Base-by-base conservation (phyloP, 2,329 filamentous ascomycete genomes). In the Fusarium udum region DNA sequence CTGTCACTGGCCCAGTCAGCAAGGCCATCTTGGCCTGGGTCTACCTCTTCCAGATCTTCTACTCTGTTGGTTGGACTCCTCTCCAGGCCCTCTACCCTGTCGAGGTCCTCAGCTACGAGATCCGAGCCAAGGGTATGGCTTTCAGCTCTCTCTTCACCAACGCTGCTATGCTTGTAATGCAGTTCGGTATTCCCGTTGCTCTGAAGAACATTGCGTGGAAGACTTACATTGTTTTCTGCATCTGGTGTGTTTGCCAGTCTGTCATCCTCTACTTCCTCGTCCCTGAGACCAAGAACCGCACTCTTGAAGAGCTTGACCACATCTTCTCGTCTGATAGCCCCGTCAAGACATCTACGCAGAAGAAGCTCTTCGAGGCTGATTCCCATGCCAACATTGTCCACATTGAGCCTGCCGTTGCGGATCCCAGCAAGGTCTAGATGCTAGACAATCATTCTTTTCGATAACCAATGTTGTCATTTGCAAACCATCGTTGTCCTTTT, bases 71-170 rank as follows among this genome's bases (percentile, higher is more conserved):
- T 1, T 77, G 77, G 74, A 82, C 80, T 26, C 80, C 81, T 0
- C 74, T 82, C 13, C 80, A 81, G 62, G 80, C 79, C 4, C 78
- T 89, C 20, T 89, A 88, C 75, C 85, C 86, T 1, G 86, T 88
- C 55, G 87, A 89, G 74, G 85, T 86, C 20, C 81, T 89, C 16
- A 85, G 82, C 22, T 88, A 86, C 71, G 86, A 88, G 76, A 87
- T 86, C 74, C 83, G 87, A 59, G 87, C 86, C 58, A 89, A 89
- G 80, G 87, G 87, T 20, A 88, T 88, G 85, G 87, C 85, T 4
- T 85, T 88, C 73, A 84, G 78, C 77, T 84, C 79, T 58, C 79
- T 83, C 67, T 83, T 80, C 74, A 84, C 83, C 88, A 45, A 84
- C 65, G 81, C 83, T 60, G 64, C 76, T 6, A 71, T 75, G 62